phyloP scores from a whole-genome alignment of 805 yeast genomes.

The Ogataea ganodermae region DNA sequence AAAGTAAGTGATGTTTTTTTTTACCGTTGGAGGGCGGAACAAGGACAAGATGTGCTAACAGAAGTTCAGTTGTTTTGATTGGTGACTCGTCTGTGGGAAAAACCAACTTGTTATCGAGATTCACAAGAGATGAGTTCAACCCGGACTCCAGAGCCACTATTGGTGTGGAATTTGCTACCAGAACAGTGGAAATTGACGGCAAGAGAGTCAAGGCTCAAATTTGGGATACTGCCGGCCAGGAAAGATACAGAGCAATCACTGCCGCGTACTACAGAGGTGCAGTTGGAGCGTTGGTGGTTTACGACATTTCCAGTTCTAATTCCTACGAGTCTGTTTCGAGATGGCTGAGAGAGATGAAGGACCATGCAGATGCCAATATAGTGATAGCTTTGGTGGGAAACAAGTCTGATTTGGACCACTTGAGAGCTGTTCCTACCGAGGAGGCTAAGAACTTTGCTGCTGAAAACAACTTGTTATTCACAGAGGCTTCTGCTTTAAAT shows the following conservation, averaged over 20 bases:
- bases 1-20: conserved; percentile 43
- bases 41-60: conserved; percentile 13
- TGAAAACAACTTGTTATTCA: conserved; percentile 87
- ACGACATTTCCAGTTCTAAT: conserved; percentile 90
- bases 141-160: conserved; percentile 92
- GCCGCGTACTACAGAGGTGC: conserved; percentile 98
- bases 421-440: conserved; percentile 96
- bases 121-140: conserved; percentile 94
- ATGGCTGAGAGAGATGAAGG: conserved; percentile 89
- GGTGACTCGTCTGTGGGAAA: conserved; percentile 98
- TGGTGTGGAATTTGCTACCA: conserved; percentile 97
- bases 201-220: conserved; percentile 86
- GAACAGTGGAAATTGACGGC: conserved; percentile 86
- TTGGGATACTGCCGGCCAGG: conserved; percentile 99
- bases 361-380: conserved; percentile 91
- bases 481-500: conserved; percentile 93
- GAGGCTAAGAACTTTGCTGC: conserved; percentile 94
- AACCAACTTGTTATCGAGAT: conserved; percentile 88
- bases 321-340: conserved; percentile 82
- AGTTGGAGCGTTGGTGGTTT: conserved; percentile 93
- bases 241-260: conserved; percentile 96
- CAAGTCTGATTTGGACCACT: conserved; percentile 85
- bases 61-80: conserved; percentile 70
- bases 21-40: background rate
- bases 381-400: conserved; percentile 93